Evolutionary conservation across 495 filamentous ascomycete species (phyloP).

Genomic region (Daldinia vernicosa): DNA sequence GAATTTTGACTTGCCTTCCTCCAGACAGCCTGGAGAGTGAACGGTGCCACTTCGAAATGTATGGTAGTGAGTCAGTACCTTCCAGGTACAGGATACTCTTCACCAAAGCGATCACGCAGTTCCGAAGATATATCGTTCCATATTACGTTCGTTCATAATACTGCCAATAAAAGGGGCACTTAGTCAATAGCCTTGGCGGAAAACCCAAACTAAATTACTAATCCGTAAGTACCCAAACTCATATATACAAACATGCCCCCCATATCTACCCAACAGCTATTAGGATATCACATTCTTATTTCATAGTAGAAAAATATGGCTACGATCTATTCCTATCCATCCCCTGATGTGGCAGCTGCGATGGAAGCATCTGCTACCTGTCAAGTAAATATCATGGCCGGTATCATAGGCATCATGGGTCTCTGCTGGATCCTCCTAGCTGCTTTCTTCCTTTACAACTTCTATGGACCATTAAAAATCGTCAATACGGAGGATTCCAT

Average conservation of each 20-base stretch:
- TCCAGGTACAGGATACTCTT: constrained; percentile 18
- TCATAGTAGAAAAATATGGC: background rate
- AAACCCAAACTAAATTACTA: background rate
- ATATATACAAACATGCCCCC: background rate
- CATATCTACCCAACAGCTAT: background rate
- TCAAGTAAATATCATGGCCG: constrained; percentile 11
- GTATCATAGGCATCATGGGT: constrained; percentile 23
- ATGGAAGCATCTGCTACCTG: constrained; percentile 17
- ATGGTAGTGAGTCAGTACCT: constrained; percentile 20
- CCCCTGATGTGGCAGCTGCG: background rate
- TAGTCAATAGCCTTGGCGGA: constrained; percentile 3
- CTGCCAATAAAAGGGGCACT: constrained; percentile 26
- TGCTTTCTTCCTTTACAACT: constrained; percentile 28
- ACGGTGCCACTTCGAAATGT: constrained; percentile 19
- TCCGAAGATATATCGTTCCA: constrained; percentile 8
- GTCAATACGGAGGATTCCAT: constrained; percentile 1
- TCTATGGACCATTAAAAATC: constrained; percentile 11
- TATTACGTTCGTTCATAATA: constrained; percentile 6
- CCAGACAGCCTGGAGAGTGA: background rate
- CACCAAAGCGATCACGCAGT: constrained; percentile 1
- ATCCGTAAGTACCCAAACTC: background rate
- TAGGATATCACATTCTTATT: background rate
- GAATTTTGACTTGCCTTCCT: background rate
- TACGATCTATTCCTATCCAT: constrained; percentile 11
- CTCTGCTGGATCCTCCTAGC: constrained; percentile 17